phyloP scores from a whole-genome alignment of 176 grass and related monocot genomes.

The Bonia amplexicaulis region DNA sequence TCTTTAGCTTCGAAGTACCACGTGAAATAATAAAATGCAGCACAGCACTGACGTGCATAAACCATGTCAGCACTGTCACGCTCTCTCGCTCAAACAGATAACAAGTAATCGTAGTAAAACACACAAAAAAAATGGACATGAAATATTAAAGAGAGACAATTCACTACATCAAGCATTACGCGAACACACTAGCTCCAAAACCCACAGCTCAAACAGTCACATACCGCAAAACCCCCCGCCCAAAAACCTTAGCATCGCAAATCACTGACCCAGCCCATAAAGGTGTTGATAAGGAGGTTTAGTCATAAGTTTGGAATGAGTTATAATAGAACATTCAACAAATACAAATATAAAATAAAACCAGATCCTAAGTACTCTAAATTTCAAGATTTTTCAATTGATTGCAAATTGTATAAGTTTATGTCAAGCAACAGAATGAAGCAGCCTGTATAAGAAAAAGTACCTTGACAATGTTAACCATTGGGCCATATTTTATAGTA shows the following conservation, averaged over 20 bases:
- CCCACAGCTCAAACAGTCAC: neutral
- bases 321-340: neutral
- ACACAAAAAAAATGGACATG: too few relatives aligned
- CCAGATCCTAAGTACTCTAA: neutral
- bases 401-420: too few relatives aligned
- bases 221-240: neutral
- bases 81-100: neutral
- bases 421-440: too few relatives aligned
- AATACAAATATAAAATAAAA: neutral
- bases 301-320: neutral
- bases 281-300: neutral
- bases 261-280: neutral
- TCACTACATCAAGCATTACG: neutral
- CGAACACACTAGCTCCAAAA: neutral
- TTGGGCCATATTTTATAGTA: too few relatives aligned
- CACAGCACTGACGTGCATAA: neutral
- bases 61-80: neutral
- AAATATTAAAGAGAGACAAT: neutral
- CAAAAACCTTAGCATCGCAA: constrained; percentile 41
- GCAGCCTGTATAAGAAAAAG: too few relatives aligned
- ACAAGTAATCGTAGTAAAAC: too few relatives aligned
- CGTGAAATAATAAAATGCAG: neutral
- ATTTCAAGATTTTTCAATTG: too few relatives aligned
- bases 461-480: constrained; percentile 52
- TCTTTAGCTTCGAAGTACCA: neutral